A percentile compares a stretch with the other conserved stretches of the same genome.
Evolutionary conservation across 352 stramenopile species (phyloP).

Genomic region (Globisporangium splendens): DNA sequence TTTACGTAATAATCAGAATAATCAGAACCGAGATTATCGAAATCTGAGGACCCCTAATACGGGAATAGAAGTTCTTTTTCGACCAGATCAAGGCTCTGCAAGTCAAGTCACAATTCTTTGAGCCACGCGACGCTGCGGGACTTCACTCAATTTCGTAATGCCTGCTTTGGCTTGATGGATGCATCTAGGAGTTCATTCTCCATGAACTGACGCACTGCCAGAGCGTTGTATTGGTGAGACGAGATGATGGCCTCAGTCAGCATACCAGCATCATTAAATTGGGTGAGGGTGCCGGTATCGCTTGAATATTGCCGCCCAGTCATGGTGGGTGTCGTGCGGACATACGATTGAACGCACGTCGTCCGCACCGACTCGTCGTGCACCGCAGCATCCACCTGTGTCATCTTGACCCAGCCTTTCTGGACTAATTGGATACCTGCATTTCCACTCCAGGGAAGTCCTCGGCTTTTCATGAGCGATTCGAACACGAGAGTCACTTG

Average conservation of each 20-base stretch:
- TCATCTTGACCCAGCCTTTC: slow-evolving; percentile 6
- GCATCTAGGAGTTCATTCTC: slow-evolving; percentile 22
- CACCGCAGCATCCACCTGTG: neutral
- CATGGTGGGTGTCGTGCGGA: slow-evolving; percentile 19
- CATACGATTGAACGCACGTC: slow-evolving; percentile 20
- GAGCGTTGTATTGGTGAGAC: no score
- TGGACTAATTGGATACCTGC: slow-evolving; percentile 5
- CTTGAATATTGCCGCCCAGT: slow-evolving; percentile 2
- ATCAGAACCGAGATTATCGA: no score
- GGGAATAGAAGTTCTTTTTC: no score
- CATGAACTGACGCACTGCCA: neutral
- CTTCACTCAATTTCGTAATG: no score
- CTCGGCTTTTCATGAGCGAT: slow-evolving; percentile 3
- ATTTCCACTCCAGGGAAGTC: no score
- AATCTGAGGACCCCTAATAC: no score
- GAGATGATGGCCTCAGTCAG: no score
- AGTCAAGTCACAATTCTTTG: no score
- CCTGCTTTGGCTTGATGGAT: slow-evolving; percentile 12
- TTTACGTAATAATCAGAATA: no score
- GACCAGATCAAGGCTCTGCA: no score
- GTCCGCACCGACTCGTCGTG: neutral
- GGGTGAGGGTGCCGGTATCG: neutral
- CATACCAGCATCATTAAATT: no score
- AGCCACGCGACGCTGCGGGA: no score
- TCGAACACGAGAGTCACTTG: slow-evolving; percentile 9